Evolutionary conservation across 1,284 basidiomycete species (phyloP).

Genomic region (Coniophora puteana): DNA sequence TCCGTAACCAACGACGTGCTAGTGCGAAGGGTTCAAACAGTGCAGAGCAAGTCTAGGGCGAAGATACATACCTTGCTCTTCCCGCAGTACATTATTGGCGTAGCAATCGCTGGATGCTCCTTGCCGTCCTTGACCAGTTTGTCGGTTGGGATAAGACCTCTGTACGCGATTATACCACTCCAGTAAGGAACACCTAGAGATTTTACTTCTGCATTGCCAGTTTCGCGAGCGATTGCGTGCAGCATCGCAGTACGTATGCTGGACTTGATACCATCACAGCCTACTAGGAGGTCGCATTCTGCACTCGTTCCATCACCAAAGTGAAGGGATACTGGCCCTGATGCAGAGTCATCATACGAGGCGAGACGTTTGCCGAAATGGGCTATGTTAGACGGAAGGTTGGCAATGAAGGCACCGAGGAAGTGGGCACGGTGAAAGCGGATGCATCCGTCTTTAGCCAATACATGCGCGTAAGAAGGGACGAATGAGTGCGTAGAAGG

Average conservation of each 20-base stretch:
- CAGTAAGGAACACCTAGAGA: constrained; percentile 33
- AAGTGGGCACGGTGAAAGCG: constrained; percentile 43
- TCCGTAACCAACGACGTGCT: too few relatives aligned
- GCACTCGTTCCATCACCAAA: constrained; percentile 42
- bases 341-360: constrained; percentile 32
- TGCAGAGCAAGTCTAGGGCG: too few relatives aligned
- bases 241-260: constrained; percentile 39
- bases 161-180: constrained; percentile 40
- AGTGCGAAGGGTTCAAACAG: too few relatives aligned
- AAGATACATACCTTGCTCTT: too few relatives aligned
- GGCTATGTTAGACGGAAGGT: constrained; percentile 29
- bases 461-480: too few relatives aligned
- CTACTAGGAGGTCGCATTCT: constrained; percentile 45
- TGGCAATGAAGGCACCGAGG: constrained; percentile 34
- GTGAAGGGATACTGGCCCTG: constrained; percentile 29
- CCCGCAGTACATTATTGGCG: too few relatives aligned
- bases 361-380: constrained; percentile 37
- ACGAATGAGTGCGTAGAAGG: too few relatives aligned
- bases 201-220: constrained; percentile 12
- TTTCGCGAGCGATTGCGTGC: constrained; percentile 20
- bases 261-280: constrained; percentile 53
- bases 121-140: constrained; percentile 31
- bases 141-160: constrained; percentile 34
- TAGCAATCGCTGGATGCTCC: too few relatives aligned
- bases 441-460: constrained; percentile 32